phyloP scores from a whole-genome alignment of 805 yeast species.

The Kodamaea restingae region DNA sequence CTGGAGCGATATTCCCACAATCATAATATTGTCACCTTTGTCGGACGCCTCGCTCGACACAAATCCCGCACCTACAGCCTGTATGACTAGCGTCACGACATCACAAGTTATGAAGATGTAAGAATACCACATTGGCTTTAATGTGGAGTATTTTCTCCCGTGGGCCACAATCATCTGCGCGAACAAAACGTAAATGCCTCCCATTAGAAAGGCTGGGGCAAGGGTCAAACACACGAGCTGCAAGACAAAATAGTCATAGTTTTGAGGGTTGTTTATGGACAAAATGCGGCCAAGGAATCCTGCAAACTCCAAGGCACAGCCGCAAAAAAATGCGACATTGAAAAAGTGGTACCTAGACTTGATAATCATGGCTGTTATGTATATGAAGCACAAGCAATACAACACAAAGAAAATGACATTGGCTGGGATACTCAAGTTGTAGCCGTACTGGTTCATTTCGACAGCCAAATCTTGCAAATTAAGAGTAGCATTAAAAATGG shows the following conservation, averaged over 20 bases:
- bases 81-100: conserved; percentile 34
- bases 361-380: conserved; percentile 22
- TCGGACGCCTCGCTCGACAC: conserved; percentile 21
- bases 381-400: conserved; percentile 23
- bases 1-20: conserved; percentile 37
- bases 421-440: conserved; percentile 24
- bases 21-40: conserved; percentile 35
- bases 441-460: conserved; percentile 27
- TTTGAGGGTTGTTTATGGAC: conserved; percentile 21
- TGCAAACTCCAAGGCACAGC: conserved; percentile 31
- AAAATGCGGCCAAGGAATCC: conserved; percentile 39
- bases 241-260: conserved; percentile 21
- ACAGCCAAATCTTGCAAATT: conserved; percentile 27
- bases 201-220: conserved; percentile 43
- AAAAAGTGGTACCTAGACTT: conserved; percentile 38
- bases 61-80: conserved; percentile 40
- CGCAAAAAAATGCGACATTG: conserved; percentile 34
- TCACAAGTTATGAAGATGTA: conserved; percentile 38
- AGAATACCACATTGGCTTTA: conserved; percentile 43
- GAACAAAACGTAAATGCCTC: conserved; percentile 37
- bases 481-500: conserved; percentile 29
- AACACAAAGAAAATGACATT: conserved; percentile 30
- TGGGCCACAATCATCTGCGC: conserved; percentile 38
- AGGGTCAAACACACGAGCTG: conserved; percentile 36
- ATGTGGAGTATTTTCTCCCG: conserved; percentile 34